These are phyloP conservation scores for Pilaira anomala DNA, from an alignment of 192 early-diverging fungal genomes.

Conservation along the genomic window DNA sequence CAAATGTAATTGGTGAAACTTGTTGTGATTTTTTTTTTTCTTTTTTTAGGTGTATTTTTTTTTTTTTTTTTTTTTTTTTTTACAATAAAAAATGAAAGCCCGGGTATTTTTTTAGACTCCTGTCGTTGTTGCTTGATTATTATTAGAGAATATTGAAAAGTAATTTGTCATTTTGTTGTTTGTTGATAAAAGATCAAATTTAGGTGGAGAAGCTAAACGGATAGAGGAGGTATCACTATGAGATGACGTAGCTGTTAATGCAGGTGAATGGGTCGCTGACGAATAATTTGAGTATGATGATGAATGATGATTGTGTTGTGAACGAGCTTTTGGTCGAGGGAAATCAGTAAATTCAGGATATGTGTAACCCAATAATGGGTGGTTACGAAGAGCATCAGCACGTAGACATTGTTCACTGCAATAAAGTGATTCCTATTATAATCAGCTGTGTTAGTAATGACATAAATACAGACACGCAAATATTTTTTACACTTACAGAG, in stretches of 20 bases:
- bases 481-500: constrained; percentile 20
- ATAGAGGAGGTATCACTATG: background rate
- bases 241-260: background rate
- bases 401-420: constrained; percentile 35
- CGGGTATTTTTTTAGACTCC: too few species aligned
- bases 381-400: constrained; percentile 30
- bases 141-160: too few species aligned
- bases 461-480: constrained; percentile 12
- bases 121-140: too few species aligned
- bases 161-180: too few species aligned
- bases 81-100: too few species aligned
- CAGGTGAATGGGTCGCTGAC: background rate
- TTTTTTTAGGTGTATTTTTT: too few species aligned
- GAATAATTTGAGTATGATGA: background rate
- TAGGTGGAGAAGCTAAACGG: background rate
- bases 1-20: too few species aligned
- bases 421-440: constrained; percentile 33
- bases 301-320: background rate
- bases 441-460: background rate
- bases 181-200: background rate
- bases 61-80: too few species aligned
- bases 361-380: constrained; percentile 34
- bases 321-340: constrained; percentile 24
- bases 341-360: constrained; percentile 36
- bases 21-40: too few species aligned